Base-by-base conservation (phyloP, 2,329 filamentous ascomycete species). In the Capronia coronata region DNA sequence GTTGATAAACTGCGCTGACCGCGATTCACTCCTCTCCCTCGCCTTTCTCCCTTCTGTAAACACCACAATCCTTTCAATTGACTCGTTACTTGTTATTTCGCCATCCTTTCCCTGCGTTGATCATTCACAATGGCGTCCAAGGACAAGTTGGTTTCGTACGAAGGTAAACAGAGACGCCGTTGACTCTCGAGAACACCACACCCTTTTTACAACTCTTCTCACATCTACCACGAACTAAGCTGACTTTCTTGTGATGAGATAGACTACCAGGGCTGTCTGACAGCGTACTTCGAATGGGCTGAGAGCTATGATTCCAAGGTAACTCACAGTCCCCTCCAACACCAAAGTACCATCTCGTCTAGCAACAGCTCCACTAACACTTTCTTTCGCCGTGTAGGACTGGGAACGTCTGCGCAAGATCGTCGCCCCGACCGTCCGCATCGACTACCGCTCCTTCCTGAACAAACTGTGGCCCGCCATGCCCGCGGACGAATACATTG, bases 371-470 rank as follows among this genome's bases (percentile, higher is more conserved):
- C 34, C 5, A 37, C 34, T 37, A 9, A 14, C 10, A 46, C 43
- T 48, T 14, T 49, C 43, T 23, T 8, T 16, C 13, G 10, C 32
- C 35, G 22, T 11, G 5, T 37, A 70, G 66, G 67, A 71, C 57
- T 71, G 67, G 68, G 61, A 62, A 18, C 66, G 68, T 19, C 63
- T 71, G 9, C 61, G 62, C 46, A 62, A 62, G 27, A 69, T 69
- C 58, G 66, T 75, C 38, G 71, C 73, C 10, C 71, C 72, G 1
- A 67, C 72, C 65, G 56, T 79, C 65, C 65, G 83, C 74, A 76
- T 88, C 61, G 85, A 89, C 72, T 89, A 89, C 75, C 78, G 77
- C 43, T 74, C 75, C 34, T 78, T 83, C 65, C 74, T 79, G 45
- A 72, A 79, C 64, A 76, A 76, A 62, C 64, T 77, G 48, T 83